Evolutionary conservation across 73 alveolate genomes (phyloP), one percentile per base, ranked within the genome.

Genomic region (Uronychia setigera): DNA sequence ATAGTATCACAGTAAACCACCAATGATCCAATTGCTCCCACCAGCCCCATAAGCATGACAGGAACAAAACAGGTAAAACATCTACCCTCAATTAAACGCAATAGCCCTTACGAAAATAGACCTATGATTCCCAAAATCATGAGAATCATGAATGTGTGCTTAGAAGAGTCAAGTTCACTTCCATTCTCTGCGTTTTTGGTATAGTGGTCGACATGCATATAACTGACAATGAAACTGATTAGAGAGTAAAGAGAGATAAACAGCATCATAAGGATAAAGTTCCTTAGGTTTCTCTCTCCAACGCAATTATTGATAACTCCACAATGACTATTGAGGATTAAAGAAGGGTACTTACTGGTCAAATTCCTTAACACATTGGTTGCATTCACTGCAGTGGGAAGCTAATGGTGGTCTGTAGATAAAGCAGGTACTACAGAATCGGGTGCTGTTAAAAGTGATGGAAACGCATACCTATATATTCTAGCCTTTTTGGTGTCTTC

Each of bases 231-330:
- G n/a, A n/a, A n/a, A n/a, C n/a, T n/a, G n/a, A n/a, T n/a, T n/a
- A n/a, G n/a, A n/a, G n/a, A n/a, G n/a, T n/a, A n/a, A n/a, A n/a
- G n/a, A n/a, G 58, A 11, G 31, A 32, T 27, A 26, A 60, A 80
- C 14, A 82, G 28, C 58, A 35, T 1, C 82, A 91, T 85, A 1
- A 89, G 75, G 58, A 32, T 74, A 84, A 94, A 94, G 82, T 89
- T 82, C 85, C 94, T 94, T 76, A 89, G 87, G 80, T 95, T 96
- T 86, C 99, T 95, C 81, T 83, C 89, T 13, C 99, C 99, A 19
- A 96, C 87, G 76, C 99, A 96, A 91, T 91, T 96, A 84, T 95
- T 95, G 31, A 96, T 95, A 78, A 93, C 88, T 1, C 81, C 92
- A 78, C 98, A 95, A 79, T 96, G 99, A 85, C 67, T 46, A 46